Percentiles rank a stretch among this genome's conserved stretches.
These are phyloP conservation scores for Stachybotrys chartarum DNA, from an alignment of 2,329 filamentous ascomycete species.

Conservation along the genomic window DNA sequence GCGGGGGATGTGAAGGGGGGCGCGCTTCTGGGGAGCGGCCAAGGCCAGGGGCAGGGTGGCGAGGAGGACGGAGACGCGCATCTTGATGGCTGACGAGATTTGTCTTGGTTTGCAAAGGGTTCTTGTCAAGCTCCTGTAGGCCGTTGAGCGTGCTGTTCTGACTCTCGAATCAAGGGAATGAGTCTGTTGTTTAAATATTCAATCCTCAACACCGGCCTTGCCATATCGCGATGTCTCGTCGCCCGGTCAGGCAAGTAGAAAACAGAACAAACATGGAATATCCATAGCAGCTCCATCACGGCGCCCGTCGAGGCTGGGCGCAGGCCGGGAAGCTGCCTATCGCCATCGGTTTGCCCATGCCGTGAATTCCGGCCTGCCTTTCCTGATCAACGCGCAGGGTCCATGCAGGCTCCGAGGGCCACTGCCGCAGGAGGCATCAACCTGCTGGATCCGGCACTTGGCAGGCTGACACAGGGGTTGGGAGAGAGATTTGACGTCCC, in stretches of 20 bases:
- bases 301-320: too few species aligned
- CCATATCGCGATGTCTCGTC: too few species aligned
- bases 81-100: neutral
- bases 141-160: neutral
- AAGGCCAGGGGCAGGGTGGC: constrained; percentile 7
- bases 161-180: too few species aligned
- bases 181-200: too few species aligned
- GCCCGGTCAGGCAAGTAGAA: too few species aligned
- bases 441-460: neutral
- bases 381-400: neutral
- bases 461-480: neutral
- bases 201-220: too few species aligned
- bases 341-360: too few species aligned
- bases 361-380: neutral
- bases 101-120: neutral
- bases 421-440: neutral
- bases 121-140: neutral
- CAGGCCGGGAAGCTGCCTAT: too few species aligned
- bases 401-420: neutral
- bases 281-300: too few species aligned
- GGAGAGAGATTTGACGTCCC: neutral
- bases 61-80: constrained; percentile 8
- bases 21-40: constrained; percentile 8
- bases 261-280: too few species aligned
- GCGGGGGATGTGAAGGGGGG: constrained; percentile 8